Base-by-base conservation (phyloP, 2,329 filamentous ascomycete species). In the Diaporthe sp. region DNA sequence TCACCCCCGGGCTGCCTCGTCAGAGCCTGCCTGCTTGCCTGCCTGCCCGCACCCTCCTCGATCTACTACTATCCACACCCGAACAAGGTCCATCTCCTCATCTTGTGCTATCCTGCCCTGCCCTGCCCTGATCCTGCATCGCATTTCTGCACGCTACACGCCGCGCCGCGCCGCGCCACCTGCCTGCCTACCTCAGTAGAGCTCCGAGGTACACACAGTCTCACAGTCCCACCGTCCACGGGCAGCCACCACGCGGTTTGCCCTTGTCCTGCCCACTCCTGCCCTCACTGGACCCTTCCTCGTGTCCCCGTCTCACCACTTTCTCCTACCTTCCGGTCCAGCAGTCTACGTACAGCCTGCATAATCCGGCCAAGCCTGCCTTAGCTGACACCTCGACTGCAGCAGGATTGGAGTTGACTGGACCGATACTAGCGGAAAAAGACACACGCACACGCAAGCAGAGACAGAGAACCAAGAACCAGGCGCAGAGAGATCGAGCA, bases 111-210 rank as follows among this genome's bases (percentile, higher is more conserved):
- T 22, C 46, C 44, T 53, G 57, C 13, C 51, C 46, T 71, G 28
- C 19, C 55, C 72, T 71, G 72, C 44, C 39, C 17, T 65, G 57
- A 37, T 42, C 74, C 71, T 51, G 75, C 68, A 67, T 74, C 62
- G 44, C 62, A 68, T 70, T 58, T 67, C 72, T 72, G 58, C 62
- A 62, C 71, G 55, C 75, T 74, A 55, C 69, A 73, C 69, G 68
- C 67, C 73, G 71, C 39, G 39, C 58, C 58, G 58, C 59, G 39
- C 62, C 46, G 42, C 46, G 39, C 70, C 70, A 51, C 57, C 53
- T 61, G 58, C 34, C 65, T 34, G 22, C 34, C 62, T 28, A 17
- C 46, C 34, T 31, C 28, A 39, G 22, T n/a, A 39, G 65, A 68
- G 65, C 65, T 53, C 72, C 61, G 42, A 46, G 70, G 69, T 72